Evolutionary conservation across 306 rosid species (phyloP).

Genomic region (Vigna radiata): DNA sequence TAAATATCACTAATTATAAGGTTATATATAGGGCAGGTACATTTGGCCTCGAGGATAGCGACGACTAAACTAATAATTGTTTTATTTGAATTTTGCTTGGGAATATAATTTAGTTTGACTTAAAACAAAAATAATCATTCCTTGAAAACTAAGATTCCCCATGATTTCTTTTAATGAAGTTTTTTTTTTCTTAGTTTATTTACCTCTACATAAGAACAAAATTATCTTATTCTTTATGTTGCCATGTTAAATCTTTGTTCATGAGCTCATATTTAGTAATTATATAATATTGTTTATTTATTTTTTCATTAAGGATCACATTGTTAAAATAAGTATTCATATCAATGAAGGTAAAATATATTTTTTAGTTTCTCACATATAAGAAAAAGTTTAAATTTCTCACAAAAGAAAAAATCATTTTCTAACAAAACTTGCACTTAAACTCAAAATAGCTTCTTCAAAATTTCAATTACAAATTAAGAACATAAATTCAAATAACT

Average conservation of each 20-base stretch:
- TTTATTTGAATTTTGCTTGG: neutral
- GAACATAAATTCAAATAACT: no score
- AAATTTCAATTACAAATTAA: no score
- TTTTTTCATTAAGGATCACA: no score
- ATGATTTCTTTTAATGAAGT: neutral
- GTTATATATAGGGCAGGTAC: neutral
- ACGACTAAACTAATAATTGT: neutral
- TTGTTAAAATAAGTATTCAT: no score
- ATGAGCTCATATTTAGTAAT: no score
- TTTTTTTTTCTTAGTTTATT: neutral
- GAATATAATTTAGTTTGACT: neutral
- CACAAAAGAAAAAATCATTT: no score
- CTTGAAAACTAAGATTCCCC: neutral
- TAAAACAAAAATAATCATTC: neutral
- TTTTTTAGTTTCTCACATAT: no score
- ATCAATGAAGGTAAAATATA: no score
- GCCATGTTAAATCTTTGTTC: neutral
- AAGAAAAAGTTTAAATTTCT: no score
- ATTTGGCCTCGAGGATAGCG: neutral
- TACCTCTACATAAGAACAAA: neutral
- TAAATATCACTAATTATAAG: neutral
- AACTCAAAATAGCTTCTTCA: no score
- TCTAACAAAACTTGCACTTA: no score
- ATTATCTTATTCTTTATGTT: neutral
- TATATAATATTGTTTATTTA: no score